Conservation (phyloP, 768 basidiomycete genomes). For the Leucocoprinus leucothites region DNA sequence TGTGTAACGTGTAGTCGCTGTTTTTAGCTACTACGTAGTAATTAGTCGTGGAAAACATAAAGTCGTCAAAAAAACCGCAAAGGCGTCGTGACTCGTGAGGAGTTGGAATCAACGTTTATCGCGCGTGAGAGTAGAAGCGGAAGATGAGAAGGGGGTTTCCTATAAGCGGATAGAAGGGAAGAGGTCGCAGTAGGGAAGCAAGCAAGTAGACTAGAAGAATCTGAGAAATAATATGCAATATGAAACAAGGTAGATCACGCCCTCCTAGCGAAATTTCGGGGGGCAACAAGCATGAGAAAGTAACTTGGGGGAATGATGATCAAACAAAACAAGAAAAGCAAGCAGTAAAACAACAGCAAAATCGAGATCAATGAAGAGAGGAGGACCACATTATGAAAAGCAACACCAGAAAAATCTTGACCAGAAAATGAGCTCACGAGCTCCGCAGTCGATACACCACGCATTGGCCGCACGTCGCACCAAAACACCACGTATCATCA, state of each 20-base stretch:
- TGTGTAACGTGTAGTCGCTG: neutral
- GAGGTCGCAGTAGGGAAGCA: slow-evolving; percentile 1
- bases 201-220: neutral
- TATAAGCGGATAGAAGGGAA: slow-evolving; percentile 3
- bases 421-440: too few relatives aligned
- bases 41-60: neutral
- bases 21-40: slow-evolving; percentile 4
- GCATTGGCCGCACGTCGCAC: neutral
- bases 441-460: slow-evolving; percentile 7
- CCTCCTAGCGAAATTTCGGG: too few relatives aligned
- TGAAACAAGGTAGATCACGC: neutral
- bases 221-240: neutral
- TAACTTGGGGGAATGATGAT: too few relatives aligned
- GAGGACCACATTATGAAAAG: neutral
- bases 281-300: slow-evolving; percentile 4
- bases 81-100: neutral
- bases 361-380: neutral
- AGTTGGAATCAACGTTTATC: neutral
- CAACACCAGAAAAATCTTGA: too few relatives aligned
- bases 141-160: slow-evolving; percentile 2
- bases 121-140: neutral
- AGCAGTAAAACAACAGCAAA: slow-evolving; percentile 10
- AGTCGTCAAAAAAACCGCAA: slow-evolving; percentile 4
- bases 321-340: neutral
- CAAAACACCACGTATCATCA: neutral